Conservation (phyloP, 2,329 filamentous ascomycete species). For the Elsinoe ampelina region DNA sequence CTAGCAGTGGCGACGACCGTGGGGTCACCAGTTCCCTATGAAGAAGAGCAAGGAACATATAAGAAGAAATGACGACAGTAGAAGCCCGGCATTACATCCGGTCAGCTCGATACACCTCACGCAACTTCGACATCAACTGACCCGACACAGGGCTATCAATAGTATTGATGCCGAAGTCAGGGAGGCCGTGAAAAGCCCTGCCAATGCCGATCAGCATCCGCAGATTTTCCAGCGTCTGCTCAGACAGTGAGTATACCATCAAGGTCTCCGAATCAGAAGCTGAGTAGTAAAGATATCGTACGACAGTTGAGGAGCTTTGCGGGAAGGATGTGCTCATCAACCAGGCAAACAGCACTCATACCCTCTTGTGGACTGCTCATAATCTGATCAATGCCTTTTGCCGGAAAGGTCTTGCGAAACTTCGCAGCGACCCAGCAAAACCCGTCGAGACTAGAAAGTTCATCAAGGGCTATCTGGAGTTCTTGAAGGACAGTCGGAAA, state of each 20-base stretch:
- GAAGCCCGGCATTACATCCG: constrained; percentile 1
- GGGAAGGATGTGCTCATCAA: constrained; percentile 63
- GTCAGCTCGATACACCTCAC: background rate
- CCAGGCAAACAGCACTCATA: constrained; percentile 54
- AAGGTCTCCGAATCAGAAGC: background rate
- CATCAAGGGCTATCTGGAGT: constrained; percentile 70
- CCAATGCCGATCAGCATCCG: constrained; percentile 1
- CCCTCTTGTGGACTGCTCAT: constrained; percentile 70
- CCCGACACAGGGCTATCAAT: constrained; percentile 2
- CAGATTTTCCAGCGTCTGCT: background rate
- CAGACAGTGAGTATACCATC: constrained; percentile 8
- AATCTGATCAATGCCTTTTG: constrained; percentile 55
- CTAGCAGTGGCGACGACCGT: constrained; percentile 47
- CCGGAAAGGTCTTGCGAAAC: constrained; percentile 28
- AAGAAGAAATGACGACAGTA: constrained; percentile 5
- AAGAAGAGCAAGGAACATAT: constrained; percentile 4
- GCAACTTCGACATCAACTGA: background rate
- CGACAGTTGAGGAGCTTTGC: constrained; percentile 61
- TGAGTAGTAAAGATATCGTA: constrained; percentile 44
- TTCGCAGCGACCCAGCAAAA: constrained; percentile 45
- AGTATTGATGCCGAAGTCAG: constrained; percentile 18
- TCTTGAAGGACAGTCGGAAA: constrained; percentile 76
- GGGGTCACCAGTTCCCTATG: constrained; percentile 16
- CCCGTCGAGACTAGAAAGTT: constrained; percentile 63
- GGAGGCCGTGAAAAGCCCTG: background rate